phyloP scores from a whole-genome alignment of 1,284 basidiomycete species.

The Rhodotorula glutinis region DNA sequence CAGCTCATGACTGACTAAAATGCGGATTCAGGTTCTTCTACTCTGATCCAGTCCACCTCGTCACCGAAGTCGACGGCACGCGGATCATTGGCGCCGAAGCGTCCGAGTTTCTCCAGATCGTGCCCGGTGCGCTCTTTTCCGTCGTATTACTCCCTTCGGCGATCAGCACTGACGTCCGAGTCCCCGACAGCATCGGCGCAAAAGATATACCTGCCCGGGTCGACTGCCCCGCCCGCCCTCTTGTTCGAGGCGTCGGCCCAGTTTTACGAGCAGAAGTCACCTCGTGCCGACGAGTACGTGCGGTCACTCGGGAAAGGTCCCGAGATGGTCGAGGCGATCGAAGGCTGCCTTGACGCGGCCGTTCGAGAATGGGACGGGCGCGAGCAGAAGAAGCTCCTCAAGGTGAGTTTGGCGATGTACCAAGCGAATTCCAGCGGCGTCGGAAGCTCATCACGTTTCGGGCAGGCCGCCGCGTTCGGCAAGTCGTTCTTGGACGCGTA shows the following conservation, averaged over 20 bases:
- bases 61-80: conserved; percentile 83
- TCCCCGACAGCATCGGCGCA: conserved; percentile 61
- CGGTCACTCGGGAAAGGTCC: conserved; percentile 60
- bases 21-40: conserved; percentile 66
- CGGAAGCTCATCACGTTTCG: not conserved
- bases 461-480: conserved; percentile 88
- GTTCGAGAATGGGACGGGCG: conserved; percentile 83
- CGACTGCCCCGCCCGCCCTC: conserved; percentile 84
- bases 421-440: not conserved
- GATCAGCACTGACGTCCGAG: not conserved
- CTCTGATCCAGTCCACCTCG: conserved; percentile 67
- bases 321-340: conserved; percentile 81
- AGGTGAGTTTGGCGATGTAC: conserved; percentile 54
- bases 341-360: conserved; percentile 90
- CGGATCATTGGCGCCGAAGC: conserved; percentile 73
- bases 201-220: conserved; percentile 86
- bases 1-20: not conserved
- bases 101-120: conserved; percentile 90
- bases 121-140: conserved; percentile 62
- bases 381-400: conserved; percentile 83
- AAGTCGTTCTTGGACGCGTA: conserved; percentile 88
- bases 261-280: conserved; percentile 68
- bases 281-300: conserved; percentile 90
- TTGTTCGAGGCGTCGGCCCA: conserved; percentile 89
- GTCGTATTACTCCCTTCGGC: not conserved